A percentile compares a stretch with the other conserved stretches of the same genome.
These are phyloP conservation scores for Umbilicus rupestris DNA, from an alignment of 164 flowering plant species.

Conservation along the genomic window DNA sequence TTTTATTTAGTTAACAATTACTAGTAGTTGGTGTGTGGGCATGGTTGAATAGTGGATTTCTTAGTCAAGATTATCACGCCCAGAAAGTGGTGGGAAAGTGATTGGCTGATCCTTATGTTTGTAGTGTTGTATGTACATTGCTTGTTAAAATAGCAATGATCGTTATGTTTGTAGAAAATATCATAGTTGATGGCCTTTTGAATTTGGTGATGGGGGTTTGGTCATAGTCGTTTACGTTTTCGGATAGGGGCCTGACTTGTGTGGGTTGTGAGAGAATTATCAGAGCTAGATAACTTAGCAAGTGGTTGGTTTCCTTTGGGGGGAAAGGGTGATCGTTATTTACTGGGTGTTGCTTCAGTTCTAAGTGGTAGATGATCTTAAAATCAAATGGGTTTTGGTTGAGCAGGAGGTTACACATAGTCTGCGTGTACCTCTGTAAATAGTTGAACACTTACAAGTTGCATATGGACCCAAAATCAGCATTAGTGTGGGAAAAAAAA, in stretches of 20 bases:
- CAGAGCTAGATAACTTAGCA: not conserved
- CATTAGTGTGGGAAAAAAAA: too few relatives aligned
- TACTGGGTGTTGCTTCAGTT: not conserved
- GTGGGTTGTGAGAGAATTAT: not conserved
- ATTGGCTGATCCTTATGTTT: not conserved
- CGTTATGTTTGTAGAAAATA: not conserved
- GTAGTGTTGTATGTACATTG: not conserved
- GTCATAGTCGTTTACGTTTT: not conserved
- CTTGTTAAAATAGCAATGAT: not conserved
- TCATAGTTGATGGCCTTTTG: not conserved
- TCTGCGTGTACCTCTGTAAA: not conserved
- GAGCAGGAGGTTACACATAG: not conserved
- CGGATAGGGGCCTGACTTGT: too few relatives aligned
- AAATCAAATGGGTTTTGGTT: not conserved
- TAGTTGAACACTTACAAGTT: not conserved
- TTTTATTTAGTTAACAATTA: not conserved
- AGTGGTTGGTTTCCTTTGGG: not conserved
- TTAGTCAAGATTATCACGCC: not conserved
- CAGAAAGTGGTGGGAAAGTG: conserved; percentile 3
- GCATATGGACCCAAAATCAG: not conserved
- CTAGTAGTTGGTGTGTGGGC: conserved; percentile 1
- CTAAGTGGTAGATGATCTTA: not conserved
- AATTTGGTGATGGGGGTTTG: not conserved
- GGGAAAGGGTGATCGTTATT: not conserved
- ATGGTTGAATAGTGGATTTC: not conserved